Percentiles rank a stretch among this genome's conserved stretches.
Evolutionary conservation across 2,329 filamentous ascomycete genomes (phyloP).

Genomic region (Botrytis pseudocinerea): DNA sequence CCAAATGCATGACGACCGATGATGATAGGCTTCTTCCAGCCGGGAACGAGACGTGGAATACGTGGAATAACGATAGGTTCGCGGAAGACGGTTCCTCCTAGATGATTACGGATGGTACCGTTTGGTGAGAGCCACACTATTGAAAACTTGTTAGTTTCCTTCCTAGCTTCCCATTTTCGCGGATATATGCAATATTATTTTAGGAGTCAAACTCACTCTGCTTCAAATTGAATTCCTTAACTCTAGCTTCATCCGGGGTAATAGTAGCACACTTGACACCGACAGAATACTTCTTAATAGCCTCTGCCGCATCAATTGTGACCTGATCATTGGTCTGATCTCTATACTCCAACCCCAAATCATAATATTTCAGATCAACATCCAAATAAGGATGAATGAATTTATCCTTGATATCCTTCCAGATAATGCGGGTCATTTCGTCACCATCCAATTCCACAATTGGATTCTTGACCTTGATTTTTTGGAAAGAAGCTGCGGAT

Average conservation of each 20-base stretch:
- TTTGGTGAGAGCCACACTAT: slow-evolving; percentile 98
- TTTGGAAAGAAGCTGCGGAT: slow-evolving; percentile 55
- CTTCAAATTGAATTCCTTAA: slow-evolving; percentile 98
- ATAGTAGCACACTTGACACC: slow-evolving; percentile 99
- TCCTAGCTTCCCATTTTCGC: not conserved
- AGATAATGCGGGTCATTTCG: slow-evolving; percentile 98
- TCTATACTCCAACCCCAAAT: slow-evolving; percentile 89
- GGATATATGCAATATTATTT: not conserved
- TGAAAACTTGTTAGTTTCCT: slow-evolving; percentile 24
- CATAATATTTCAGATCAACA: slow-evolving; percentile 98
- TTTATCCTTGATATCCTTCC: slow-evolving; percentile 99
- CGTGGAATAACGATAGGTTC: slow-evolving; percentile 96
- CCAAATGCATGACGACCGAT: slow-evolving; percentile 98
- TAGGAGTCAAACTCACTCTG: slow-evolving; percentile 65
- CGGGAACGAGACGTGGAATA: slow-evolving; percentile 89
- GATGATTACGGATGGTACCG: slow-evolving; percentile 75
- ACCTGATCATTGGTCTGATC: slow-evolving; percentile 96
- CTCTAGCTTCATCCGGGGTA: slow-evolving; percentile 93
- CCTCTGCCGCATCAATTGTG: slow-evolving; percentile 90
- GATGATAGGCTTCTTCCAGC: slow-evolving; percentile 99
- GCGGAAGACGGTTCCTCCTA: slow-evolving; percentile 96
- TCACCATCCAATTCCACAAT: slow-evolving; percentile 95
- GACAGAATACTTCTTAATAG: slow-evolving; percentile 98
- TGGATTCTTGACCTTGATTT: slow-evolving; percentile 99
- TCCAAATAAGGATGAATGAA: slow-evolving; percentile 96